These are phyloP conservation scores for Daedalea quercina DNA, from an alignment of 768 basidiomycete species.

Conservation along the genomic window DNA sequence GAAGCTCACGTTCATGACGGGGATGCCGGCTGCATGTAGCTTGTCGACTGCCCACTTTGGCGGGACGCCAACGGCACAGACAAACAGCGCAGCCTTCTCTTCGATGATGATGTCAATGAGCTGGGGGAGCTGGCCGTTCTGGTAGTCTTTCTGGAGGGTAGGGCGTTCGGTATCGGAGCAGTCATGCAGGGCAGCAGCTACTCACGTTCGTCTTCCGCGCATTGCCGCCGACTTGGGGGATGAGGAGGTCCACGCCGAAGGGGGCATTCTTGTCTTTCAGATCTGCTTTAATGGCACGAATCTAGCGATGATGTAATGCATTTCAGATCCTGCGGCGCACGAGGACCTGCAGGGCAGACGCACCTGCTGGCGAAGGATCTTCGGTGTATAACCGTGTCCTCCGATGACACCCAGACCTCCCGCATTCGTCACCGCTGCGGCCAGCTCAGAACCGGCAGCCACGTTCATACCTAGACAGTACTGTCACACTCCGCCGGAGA, in stretches of 20 bases:
- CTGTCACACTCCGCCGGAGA: neutral
- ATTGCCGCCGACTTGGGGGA: slow-evolving; percentile 81
- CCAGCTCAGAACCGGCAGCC: slow-evolving; percentile 73
- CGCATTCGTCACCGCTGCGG: slow-evolving; percentile 91
- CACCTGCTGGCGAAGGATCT: slow-evolving; percentile 73
- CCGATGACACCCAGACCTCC: slow-evolving; percentile 93
- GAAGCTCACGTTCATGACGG: slow-evolving; percentile 71
- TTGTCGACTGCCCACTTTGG: slow-evolving; percentile 73
- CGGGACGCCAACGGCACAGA: slow-evolving; percentile 87
- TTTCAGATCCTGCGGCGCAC: neutral
- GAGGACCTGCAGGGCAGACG: slow-evolving; percentile 9
- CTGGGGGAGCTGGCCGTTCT: slow-evolving; percentile 76
- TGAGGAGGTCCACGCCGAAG: slow-evolving; percentile 87
- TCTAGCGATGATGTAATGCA: slow-evolving; percentile 33
- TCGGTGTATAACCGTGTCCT: slow-evolving; percentile 81
- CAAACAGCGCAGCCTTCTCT: slow-evolving; percentile 82
- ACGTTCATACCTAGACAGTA: slow-evolving; percentile 52
- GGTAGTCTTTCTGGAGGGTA: slow-evolving; percentile 71
- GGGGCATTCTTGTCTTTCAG: slow-evolving; percentile 71
- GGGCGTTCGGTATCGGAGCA: slow-evolving; percentile 1
- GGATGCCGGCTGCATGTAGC: slow-evolving; percentile 79
- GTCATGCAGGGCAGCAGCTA: neutral
- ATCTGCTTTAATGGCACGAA: slow-evolving; percentile 63
- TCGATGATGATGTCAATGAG: slow-evolving; percentile 90
- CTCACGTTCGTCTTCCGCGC: slow-evolving; percentile 88